Evolutionary conservation across 108 stramenopile species (phyloP).

Genomic region (Skeletonema menzelii): DNA sequence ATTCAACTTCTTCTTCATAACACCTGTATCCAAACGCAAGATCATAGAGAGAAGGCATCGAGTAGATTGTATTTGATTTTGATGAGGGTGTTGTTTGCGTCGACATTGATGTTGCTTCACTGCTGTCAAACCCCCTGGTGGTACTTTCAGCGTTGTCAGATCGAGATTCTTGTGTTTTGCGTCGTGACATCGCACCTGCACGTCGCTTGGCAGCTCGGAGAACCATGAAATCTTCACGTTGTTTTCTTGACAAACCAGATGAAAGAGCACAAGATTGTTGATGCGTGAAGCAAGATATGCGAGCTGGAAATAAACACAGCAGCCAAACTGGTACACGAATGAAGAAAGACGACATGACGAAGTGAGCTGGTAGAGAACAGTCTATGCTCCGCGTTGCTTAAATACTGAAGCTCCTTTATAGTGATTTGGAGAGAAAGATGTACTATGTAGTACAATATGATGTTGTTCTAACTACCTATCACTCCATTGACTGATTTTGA

Average conservation of each 20-base stretch:
- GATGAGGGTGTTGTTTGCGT: background rate
- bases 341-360: background rate
- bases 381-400: too few relatives aligned
- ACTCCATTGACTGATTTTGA: too few relatives aligned
- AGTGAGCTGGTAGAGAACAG: background rate
- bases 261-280: background rate
- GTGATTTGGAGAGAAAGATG: too few relatives aligned
- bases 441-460: too few relatives aligned
- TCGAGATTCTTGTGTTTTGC: background rate
- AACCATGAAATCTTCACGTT: background rate
- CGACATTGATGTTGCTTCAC: background rate
- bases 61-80: slow-evolving; percentile 58
- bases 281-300: background rate
- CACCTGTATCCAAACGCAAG: slow-evolving; percentile 83
- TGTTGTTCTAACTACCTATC: too few relatives aligned
- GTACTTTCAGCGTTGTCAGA: background rate
- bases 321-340: background rate
- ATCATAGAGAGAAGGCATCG: slow-evolving; percentile 77
- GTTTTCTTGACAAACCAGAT: background rate
- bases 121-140: background rate
- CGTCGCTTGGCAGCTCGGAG: background rate
- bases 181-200: slow-evolving; percentile 25
- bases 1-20: slow-evolving; percentile 79
- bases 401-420: too few relatives aligned
- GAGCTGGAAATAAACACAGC: background rate